Conservation (phyloP, 768 basidiomycete genomes). For the Pulveroboletus sp. region DNA sequence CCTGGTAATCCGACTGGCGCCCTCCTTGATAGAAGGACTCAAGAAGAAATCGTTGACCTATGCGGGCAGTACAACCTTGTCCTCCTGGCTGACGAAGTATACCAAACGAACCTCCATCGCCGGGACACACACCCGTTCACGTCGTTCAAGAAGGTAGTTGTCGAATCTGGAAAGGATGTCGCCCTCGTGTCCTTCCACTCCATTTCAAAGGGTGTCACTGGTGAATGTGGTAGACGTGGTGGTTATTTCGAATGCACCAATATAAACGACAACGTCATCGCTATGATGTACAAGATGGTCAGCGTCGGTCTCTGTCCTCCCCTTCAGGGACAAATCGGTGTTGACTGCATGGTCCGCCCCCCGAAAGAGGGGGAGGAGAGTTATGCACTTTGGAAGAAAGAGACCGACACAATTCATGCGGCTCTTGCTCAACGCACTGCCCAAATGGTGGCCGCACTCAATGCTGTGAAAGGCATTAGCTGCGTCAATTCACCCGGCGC, state of each 20-base stretch:
- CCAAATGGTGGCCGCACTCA: slow-evolving; percentile 76
- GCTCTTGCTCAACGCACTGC: slow-evolving; percentile 66
- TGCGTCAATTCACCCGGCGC: slow-evolving; percentile 91
- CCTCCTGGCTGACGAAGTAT: slow-evolving; percentile 97
- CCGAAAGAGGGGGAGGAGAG: slow-evolving; percentile 72
- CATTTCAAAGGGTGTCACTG: slow-evolving; percentile 92
- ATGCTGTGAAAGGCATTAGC: slow-evolving; percentile 77
- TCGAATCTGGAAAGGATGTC: slow-evolving; percentile 53
- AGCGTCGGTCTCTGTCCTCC: slow-evolving; percentile 87
- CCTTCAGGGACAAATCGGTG: slow-evolving; percentile 85
- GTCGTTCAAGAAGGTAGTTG: slow-evolving; percentile 89
- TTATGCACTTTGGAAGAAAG: slow-evolving; percentile 75
- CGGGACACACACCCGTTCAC: slow-evolving; percentile 67
- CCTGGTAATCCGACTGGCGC: slow-evolving; percentile 97
- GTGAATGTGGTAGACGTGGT: slow-evolving; percentile 96
- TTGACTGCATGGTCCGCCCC: slow-evolving; percentile 91
- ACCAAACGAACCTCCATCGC: slow-evolving; percentile 88
- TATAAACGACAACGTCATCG: slow-evolving; percentile 68
- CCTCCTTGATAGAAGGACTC: slow-evolving; percentile 66
- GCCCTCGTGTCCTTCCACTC: slow-evolving; percentile 95
- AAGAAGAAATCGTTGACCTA: slow-evolving; percentile 70
- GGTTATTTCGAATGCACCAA: slow-evolving; percentile 95
- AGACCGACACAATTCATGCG: slow-evolving; percentile 75
- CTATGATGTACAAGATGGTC: slow-evolving; percentile 95
- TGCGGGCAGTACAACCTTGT: slow-evolving; percentile 84